These are phyloP conservation scores for Jaltomata sinuosa DNA, from an alignment of 257 asterid genomes.

Conservation along the genomic window DNA sequence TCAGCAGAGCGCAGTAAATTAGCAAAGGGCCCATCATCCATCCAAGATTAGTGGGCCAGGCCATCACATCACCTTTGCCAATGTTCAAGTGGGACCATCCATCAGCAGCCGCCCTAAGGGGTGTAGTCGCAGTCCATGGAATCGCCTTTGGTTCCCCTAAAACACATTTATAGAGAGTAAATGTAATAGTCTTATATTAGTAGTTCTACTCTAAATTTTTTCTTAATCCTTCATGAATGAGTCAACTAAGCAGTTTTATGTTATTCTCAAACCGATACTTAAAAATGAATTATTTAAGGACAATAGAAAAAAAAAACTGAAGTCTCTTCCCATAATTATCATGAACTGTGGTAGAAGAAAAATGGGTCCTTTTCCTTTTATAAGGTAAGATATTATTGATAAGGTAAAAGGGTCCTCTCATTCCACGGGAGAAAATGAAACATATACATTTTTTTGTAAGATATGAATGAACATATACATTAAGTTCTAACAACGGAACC, in stretches of 20 bases:
- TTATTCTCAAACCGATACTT: neutral
- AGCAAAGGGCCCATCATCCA: slow-evolving; percentile 99
- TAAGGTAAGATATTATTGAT: neutral
- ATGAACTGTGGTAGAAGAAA: neutral
- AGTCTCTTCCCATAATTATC: neutral
- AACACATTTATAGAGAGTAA: slow-evolving; percentile 9
- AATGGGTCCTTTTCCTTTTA: neutral
- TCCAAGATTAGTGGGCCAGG: slow-evolving; percentile 99
- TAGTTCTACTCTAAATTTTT: neutral
- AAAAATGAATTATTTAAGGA: neutral
- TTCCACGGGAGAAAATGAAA: neutral
- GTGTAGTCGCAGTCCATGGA: slow-evolving; percentile 87
- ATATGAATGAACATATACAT: neutral
- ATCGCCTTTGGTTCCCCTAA: slow-evolving; percentile 98
- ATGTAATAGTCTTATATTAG: neutral
- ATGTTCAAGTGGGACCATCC: slow-evolving; percentile 98
- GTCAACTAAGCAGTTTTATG: neutral
- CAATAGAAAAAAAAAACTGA: neutral
- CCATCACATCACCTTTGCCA: slow-evolving; percentile 67
- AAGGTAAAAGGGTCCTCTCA: neutral
- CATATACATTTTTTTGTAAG: neutral
- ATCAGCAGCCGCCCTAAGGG: slow-evolving; percentile 95
- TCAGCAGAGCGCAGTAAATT: slow-evolving; percentile 72
- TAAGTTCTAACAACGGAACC: neutral
- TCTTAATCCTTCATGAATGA: neutral